Base-by-base conservation (phyloP, 2,329 filamentous ascomycete species). In the Diaporthe longicolla region DNA sequence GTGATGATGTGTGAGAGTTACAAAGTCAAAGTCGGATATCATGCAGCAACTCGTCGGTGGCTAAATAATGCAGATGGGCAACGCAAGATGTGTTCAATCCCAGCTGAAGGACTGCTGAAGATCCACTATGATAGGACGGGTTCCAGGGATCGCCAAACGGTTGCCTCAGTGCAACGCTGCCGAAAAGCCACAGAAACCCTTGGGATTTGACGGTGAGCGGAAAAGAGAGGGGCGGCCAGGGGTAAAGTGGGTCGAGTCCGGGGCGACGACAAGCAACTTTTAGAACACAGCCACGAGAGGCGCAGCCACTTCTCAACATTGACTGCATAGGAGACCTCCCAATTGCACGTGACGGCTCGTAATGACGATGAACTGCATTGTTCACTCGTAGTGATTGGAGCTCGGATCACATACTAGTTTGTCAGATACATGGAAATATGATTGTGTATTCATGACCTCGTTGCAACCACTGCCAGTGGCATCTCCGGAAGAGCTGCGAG, bases 241-340 rank as follows among this genome's bases (percentile, higher is more conserved):
- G 63, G 63, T 58, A 13, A 19, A 26, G 69, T 71, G 69, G 69
- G 45, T 35, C 69, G 2, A 32, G 17, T 54, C 69, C 69, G 69
- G 69, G 57, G 24, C 43, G 13, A 40, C 10, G 13, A 52, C 4
- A 71, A 66, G 63, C 45, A 66, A n/a, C n/a, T n/a, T n/a, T n/a
- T n/a, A n/a, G n/a, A n/a, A 66, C 69, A 54, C 69, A 71, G 69
- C 69, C 69, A 71, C 69, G 69, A 66, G 57, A 50, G 69, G 69
- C 69, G 69, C 69, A 71, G 69, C 55, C 21, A 6, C 29, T 13
- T 54, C n/a, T 24, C 32, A n/a, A 43, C 9, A n/a, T 37, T 21
- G 13, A 61, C 32, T 29, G 26, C 29, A 40, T 35, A 45, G 69
- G 69, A 59, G 57, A 71, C 69, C 69, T 71, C 69, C 59, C n/a